Evolutionary conservation across 2,329 filamentous ascomycete species (phyloP), one percentile per base, ranked within the genome.

Genomic region (Microsporum canis): DNA sequence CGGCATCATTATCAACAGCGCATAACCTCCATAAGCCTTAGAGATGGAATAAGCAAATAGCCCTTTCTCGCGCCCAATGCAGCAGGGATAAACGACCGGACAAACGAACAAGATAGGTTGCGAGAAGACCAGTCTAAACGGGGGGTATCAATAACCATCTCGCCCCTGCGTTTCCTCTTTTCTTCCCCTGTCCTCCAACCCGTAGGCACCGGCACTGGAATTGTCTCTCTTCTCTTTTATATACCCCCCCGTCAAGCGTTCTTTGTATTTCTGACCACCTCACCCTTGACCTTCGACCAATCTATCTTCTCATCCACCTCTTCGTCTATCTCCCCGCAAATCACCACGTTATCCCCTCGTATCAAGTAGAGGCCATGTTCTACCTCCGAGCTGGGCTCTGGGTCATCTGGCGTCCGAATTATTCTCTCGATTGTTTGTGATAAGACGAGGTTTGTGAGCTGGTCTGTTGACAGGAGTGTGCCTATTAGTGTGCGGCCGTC

Each of bases 371-470:
- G 77, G 1, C 94, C 94, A 64, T 96, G 84, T 3, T 88, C 85
- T 17, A 94, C 86, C 71, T 94, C 85, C 62, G 86, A 84, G 49
- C 88, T 95, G 0, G 87, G 83, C 68, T 95, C 89, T 45, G 84
- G 82, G 70, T 96, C 90, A 71, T 96, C 91, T 49, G 83, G 82
- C 1, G 88, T 87, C 65, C 89, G 88, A 68, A 99, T 96, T 64
- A 96, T 88, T 66, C 94, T 88, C 75, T 99, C 94, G 64, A 91
- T 79, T 3, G 92, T 89, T 65, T 89, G 81, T 66, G 85, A 84
- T 10, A 99, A 82, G 31, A 97, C 91, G 64, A 99, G 78, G 75
- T 99, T 99, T 66, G 94, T 97, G 69, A 88, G 85, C 75, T 96
- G 87, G 74, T 99, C 94, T 71, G 88, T 91, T 51, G 88, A 89